Base-by-base conservation (phyloP, 129 eudicot genomes). In the Flaveria brownii region DNA sequence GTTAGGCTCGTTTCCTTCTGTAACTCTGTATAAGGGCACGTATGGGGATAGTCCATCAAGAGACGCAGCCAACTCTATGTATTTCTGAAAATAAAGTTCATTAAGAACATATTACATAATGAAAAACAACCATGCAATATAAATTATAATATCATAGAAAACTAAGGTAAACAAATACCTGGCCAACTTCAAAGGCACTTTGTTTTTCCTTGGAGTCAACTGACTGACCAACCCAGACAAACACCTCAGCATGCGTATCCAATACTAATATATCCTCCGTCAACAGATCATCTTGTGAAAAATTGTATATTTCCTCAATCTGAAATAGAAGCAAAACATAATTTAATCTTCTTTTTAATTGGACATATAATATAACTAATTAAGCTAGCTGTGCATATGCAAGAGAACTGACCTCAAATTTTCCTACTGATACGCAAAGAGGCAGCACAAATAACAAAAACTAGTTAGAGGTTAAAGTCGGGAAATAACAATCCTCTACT, bases 181-280 rank as follows among this genome's bases (percentile, higher is more conserved):
- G 90, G 23, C 94, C 97, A 77, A 91, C 74, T 77, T 91, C 97
- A 71, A 91, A 86, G 55, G 97, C 90, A 68, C 68, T 87, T 78
- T 89, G 99, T 83, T 89, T 91, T 73, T 95, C 99, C 70, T 85
- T 88, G 43, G 91, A 78, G 83, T 91, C 99, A 26, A 81, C 89
- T 16, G 97, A 89, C 73, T 95, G 97, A 76, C 99, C 99, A 77
- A 91, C 90, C 99, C 99, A 95, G 73, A 91, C 80, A 77, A 91
- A 89, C 68, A 91, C 97, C 77, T 95, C 99, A 49, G 91, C 88
- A 79, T 89, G 97, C 66, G 99, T 87, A 70, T 95, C 99, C 30
- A 95, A 90, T 82, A 95, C 87, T 68, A 89, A 78, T 33, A 91
- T 74, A 79, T 95, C 99, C 82, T 95, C 99, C 0, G 99, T 95